Percentiles rank a stretch among this genome's conserved stretches.
Conservation (phyloP, 345 rosid genomes). For the Boechera retrofracta region DNA sequence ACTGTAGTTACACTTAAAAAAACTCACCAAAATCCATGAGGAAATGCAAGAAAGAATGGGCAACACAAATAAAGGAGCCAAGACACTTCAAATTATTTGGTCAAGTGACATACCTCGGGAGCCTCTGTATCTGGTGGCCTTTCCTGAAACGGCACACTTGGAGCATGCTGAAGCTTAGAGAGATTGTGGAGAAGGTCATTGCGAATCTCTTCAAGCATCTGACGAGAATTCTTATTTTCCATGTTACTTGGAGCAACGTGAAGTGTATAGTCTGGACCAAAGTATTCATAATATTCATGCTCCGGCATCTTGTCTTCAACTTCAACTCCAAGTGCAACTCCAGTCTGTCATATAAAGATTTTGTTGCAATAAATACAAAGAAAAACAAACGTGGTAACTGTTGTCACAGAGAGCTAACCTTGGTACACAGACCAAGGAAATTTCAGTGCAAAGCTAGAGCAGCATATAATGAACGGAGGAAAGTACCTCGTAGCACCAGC, state of each 20-base stretch:
- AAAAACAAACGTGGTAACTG: not conserved
- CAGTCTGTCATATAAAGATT: slow-evolving; percentile 52
- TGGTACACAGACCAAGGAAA: slow-evolving; percentile 11
- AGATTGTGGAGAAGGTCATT: slow-evolving; percentile 84
- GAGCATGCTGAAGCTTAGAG: slow-evolving; percentile 95
- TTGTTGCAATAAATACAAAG: not conserved
- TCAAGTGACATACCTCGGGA: slow-evolving; percentile 62
- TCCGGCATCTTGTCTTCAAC: slow-evolving; percentile 84
- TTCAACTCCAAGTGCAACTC: slow-evolving; percentile 78
- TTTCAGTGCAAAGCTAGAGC: slow-evolving; percentile 18
- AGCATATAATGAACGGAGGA: slow-evolving; percentile 12
- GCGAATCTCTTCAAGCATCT: slow-evolving; percentile 78
- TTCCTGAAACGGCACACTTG: slow-evolving; percentile 94
- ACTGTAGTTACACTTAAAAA: not conserved
- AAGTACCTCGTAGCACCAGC: slow-evolving; percentile 78
- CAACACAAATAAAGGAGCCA: not conserved
- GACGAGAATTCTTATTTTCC: slow-evolving; percentile 64
- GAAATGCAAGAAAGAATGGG: slow-evolving; percentile 26
- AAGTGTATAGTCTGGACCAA: slow-evolving; percentile 78
- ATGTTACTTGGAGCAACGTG: slow-evolving; percentile 61
- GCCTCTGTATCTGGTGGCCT: slow-evolving; percentile 80
- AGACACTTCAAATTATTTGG: slow-evolving; percentile 24
- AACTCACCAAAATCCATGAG: slow-evolving; percentile 6
- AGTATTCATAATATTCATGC: slow-evolving; percentile 78
- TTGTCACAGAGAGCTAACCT: not conserved